Evolutionary conservation across 306 rosid genomes (phyloP).

Genomic region (Astragalus glycyphyllos): DNA sequence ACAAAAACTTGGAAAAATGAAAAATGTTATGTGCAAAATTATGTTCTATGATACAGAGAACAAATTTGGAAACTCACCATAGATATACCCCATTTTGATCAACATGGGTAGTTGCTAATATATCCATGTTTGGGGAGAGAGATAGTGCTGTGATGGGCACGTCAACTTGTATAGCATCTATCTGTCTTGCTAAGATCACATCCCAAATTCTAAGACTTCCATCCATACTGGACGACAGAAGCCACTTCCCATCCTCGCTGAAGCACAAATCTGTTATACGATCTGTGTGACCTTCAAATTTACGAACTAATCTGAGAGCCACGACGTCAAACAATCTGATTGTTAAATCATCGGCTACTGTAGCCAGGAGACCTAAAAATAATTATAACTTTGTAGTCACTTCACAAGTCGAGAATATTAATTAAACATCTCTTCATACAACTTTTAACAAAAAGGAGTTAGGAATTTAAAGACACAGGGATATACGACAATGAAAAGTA

Average conservation of each 20-base stretch:
- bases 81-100: constrained; percentile 90
- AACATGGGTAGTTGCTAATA: constrained; percentile 87
- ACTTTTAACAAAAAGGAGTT: neutral
- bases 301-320: constrained; percentile 85
- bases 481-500: constrained; percentile 21
- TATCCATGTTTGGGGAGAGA: constrained; percentile 93
- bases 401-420: constrained; percentile 19
- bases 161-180: constrained; percentile 81
- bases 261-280: constrained; percentile 92
- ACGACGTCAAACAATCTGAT: constrained; percentile 83
- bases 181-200: constrained; percentile 85
- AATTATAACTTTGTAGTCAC: constrained; percentile 30
- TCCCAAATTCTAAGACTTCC: constrained; percentile 96
- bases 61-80: constrained; percentile 66
- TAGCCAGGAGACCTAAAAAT: constrained; percentile 89
- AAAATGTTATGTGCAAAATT: constrained; percentile 2
- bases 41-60: constrained; percentile 10
- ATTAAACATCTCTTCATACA: constrained; percentile 25
- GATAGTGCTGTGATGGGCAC: constrained; percentile 82
- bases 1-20: constrained; percentile 5
- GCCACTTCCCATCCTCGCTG: constrained; percentile 99
- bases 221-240: constrained; percentile 94
- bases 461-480: constrained; percentile 13
- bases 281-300: constrained; percentile 91
- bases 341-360: constrained; percentile 72